phyloP scores from a whole-genome alignment of 176 grass and related monocot genomes.

The Oryza punctata region DNA sequence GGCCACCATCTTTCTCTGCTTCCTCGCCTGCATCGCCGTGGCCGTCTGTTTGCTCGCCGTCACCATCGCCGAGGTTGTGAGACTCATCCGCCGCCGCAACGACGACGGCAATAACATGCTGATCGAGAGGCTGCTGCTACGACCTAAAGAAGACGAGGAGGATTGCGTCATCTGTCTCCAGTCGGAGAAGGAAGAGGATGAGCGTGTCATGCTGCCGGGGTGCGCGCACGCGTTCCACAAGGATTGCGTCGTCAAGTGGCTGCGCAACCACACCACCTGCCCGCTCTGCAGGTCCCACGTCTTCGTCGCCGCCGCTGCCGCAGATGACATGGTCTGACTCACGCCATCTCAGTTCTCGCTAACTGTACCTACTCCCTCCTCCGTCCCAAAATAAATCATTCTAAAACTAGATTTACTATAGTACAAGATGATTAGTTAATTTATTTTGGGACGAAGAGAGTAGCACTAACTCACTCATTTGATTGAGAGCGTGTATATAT shows the following conservation, averaged over 20 bases:
- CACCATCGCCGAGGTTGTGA: not conserved
- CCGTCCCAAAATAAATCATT: no score
- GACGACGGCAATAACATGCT: not conserved
- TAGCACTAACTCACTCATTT: no score
- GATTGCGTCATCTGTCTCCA: no score
- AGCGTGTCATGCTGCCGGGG: conserved; percentile 12
- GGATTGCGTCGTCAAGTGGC: conserved; percentile 19
- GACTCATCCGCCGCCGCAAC: not conserved
- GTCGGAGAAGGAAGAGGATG: no score
- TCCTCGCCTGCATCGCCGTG: not conserved
- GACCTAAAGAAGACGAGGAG: no score
- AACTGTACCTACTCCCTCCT: no score
- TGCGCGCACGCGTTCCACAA: conserved; percentile 37
- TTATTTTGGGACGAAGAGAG: no score
- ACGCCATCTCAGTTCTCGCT: no score
- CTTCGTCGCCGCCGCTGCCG: not conserved
- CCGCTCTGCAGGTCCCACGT: conserved; percentile 20
- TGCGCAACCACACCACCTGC: conserved; percentile 9
- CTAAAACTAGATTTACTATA: no score
- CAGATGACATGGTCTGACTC: conserved; percentile 7
- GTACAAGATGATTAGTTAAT: no score
- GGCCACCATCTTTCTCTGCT: not conserved
- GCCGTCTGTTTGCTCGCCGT: not conserved
- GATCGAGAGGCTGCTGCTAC: conserved; percentile 17
- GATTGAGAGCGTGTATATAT: no score